These are phyloP conservation scores for Sophora flavescens DNA, from an alignment of 306 rosid genomes.

Conservation along the genomic window DNA sequence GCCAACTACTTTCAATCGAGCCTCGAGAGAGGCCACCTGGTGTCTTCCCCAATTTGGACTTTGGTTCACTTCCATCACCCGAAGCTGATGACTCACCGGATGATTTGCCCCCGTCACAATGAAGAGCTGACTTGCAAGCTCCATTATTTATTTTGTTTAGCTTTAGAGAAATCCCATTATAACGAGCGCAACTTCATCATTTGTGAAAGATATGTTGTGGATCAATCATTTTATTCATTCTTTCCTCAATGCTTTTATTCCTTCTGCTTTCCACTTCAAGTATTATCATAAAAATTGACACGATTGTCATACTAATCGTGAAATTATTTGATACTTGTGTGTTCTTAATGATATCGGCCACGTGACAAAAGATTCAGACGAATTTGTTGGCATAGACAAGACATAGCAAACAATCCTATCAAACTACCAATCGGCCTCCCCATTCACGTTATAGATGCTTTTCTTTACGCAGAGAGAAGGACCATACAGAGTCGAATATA, in stretches of 20 bases:
- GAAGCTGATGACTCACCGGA: slow-evolving; percentile 54
- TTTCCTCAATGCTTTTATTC: slow-evolving; percentile 48
- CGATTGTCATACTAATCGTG: not conserved
- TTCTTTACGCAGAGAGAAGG: not conserved
- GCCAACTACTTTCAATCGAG: slow-evolving; percentile 84
- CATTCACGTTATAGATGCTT: not conserved
- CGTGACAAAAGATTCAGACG: not conserved
- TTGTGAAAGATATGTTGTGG: slow-evolving; percentile 41
- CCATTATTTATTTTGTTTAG: slow-evolving; percentile 39
- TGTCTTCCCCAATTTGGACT: slow-evolving; percentile 75
- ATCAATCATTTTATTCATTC: slow-evolving; percentile 73
- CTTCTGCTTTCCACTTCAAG: not conserved
- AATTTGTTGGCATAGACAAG: not conserved
- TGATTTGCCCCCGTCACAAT: slow-evolving; percentile 62
- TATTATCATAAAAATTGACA: not conserved
- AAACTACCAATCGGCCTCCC: not conserved
- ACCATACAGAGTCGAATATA: not conserved
- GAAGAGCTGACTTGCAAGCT: slow-evolving; percentile 44
- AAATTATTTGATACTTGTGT: not conserved
- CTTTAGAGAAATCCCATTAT: slow-evolving; percentile 36
- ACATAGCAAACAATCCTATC: not conserved
- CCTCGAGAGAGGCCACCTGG: slow-evolving; percentile 89
- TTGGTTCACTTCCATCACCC: slow-evolving; percentile 60
- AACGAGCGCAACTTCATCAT: slow-evolving; percentile 39
- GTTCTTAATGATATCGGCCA: not conserved